These are phyloP conservation scores for Thermothelomyces thermophilus DNA, from an alignment of 2,329 filamentous ascomycete species.

Conservation along the genomic window DNA sequence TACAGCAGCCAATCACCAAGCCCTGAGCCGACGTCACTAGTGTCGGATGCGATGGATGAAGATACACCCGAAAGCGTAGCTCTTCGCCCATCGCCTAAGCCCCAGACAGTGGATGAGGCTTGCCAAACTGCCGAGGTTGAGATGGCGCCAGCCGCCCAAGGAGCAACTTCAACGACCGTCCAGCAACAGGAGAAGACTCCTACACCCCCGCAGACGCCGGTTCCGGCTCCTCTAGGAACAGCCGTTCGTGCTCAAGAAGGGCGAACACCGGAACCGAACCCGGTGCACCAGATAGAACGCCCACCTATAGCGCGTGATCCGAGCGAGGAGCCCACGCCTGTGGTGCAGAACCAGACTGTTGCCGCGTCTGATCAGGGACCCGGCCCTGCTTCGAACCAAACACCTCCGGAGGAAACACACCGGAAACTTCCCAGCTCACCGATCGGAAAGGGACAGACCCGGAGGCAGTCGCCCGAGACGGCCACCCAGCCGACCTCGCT, in stretches of 20 bases:
- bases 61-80: conserved; percentile 13
- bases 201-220: background rate
- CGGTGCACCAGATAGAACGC: background rate
- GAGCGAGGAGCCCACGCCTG: background rate
- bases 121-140: conserved; percentile 27
- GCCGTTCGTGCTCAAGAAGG: background rate
- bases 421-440: background rate
- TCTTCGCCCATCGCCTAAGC: conserved; percentile 17
- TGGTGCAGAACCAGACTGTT: background rate
- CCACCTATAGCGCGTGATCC: background rate
- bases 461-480: background rate
- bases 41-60: conserved; percentile 21
- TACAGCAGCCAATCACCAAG: conserved; percentile 66
- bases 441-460: background rate
- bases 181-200: background rate
- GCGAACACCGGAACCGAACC: background rate
- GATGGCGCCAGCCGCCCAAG: conserved; percentile 1
- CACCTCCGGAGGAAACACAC: background rate
- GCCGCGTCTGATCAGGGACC: background rate
- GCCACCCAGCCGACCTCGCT: background rate
- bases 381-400: background rate
- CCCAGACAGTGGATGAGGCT: conserved; percentile 28
- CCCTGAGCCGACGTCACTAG: conserved; percentile 46
- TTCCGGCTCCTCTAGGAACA: background rate
- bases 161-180: background rate